A percentile compares a stretch with the other conserved stretches of the same genome.
These are phyloP conservation scores for Colletotrichum higginsianum DNA, from an alignment of 2,329 filamentous ascomycete species.

Conservation along the genomic window DNA sequence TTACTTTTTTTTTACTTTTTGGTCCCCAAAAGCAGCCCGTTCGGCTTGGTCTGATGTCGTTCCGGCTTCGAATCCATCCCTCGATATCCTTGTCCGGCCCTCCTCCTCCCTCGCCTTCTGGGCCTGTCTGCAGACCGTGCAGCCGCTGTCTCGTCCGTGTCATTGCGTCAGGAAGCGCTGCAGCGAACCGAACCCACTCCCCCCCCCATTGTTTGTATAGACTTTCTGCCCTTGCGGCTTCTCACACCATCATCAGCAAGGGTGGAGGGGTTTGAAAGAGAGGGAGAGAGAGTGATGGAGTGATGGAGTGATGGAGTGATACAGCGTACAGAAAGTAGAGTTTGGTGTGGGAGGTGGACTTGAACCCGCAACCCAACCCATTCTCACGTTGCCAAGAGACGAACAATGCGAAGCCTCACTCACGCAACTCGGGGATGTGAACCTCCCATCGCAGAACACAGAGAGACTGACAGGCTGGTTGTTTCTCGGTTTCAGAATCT, in stretches of 20 bases:
- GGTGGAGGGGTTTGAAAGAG: neutral
- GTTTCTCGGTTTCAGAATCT: slow-evolving; percentile 38
- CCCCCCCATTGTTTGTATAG: neutral
- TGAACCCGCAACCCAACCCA: neutral
- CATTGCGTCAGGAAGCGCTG: slow-evolving; percentile 39
- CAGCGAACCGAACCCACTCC: neutral
- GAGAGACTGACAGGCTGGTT: slow-evolving; percentile 5
- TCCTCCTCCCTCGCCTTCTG: slow-evolving; percentile 1
- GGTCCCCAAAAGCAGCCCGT: neutral
- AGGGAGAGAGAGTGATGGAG: no score
- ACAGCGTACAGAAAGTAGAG: no score
- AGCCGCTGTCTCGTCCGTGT: slow-evolving; percentile 36
- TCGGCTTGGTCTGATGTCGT: slow-evolving; percentile 2
- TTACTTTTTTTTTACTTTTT: neutral
- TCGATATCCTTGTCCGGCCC: neutral
- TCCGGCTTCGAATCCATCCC: slow-evolving; percentile 8
- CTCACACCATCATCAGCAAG: neutral
- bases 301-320: neutral
- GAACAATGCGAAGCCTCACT: slow-evolving; percentile 6
- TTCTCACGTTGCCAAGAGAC: neutral
- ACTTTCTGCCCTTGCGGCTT: neutral
- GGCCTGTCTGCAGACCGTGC: slow-evolving; percentile 24
- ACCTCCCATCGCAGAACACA: neutral
- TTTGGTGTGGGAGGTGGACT: neutral
- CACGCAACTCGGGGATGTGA: neutral